Conservation (phyloP, 2,329 filamentous ascomycete species). For the Metarhizium sp. region DNA sequence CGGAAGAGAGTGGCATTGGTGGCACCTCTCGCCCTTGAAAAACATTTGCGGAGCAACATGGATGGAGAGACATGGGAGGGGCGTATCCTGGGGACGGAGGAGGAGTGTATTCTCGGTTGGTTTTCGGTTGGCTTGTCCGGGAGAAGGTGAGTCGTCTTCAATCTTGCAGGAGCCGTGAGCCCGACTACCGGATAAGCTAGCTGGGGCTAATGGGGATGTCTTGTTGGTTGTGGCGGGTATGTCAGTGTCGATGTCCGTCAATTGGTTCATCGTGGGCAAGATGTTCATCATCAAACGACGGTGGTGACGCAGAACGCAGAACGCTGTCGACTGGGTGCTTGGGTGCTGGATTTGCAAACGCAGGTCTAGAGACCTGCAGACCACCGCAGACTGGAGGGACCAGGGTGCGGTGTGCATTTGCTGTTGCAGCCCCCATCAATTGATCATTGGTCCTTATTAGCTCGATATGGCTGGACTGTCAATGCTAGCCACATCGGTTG, state of each 20-base stretch:
- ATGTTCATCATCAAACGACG: neutral
- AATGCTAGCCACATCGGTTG: neutral
- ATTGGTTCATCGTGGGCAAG: neutral
- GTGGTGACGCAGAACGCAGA: neutral
- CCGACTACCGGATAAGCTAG: neutral
- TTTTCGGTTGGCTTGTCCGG: neutral
- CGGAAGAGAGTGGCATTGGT: neutral
- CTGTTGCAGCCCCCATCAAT: neutral
- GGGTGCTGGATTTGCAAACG: neutral
- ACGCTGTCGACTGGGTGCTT: neutral
- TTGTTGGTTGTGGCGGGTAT: neutral
- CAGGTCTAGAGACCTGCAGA: neutral
- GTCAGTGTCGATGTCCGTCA: neutral
- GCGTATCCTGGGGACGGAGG: neutral
- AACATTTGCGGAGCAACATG: neutral
- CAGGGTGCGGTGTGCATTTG: neutral
- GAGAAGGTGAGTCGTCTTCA: neutral
- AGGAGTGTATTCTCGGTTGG: neutral
- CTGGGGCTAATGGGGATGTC: neutral
- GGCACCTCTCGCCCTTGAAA: slow-evolving; percentile 7
- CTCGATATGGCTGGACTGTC: neutral
- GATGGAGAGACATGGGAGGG: slow-evolving; percentile 1
- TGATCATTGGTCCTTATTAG: neutral
- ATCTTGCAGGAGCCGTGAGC: neutral
- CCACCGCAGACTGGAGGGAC: neutral